Evolutionary conservation across 768 basidiomycete species (phyloP).

Genomic region (Lactarius pseudohatsudake): DNA sequence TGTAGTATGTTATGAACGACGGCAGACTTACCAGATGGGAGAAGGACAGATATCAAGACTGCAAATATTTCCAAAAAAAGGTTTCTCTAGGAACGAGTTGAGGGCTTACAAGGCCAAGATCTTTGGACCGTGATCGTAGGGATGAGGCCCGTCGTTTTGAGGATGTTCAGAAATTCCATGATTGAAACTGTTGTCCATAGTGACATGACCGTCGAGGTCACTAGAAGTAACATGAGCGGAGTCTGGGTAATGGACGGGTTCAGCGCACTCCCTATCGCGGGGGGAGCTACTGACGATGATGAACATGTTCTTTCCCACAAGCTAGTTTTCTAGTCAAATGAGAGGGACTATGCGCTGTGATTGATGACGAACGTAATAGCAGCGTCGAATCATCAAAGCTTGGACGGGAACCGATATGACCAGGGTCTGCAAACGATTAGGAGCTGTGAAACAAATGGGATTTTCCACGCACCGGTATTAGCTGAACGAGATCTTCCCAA

Average conservation of each 20-base stretch:
- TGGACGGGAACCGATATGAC: conserved; percentile 18
- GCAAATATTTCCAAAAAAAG: neutral
- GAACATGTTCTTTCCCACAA: conserved; percentile 11
- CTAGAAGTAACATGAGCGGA: conserved; percentile 8
- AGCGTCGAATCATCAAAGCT: conserved; percentile 18
- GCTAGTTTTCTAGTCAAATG: conserved; percentile 7
- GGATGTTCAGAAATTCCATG: too few species aligned
- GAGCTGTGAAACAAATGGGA: neutral
- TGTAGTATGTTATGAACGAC: neutral
- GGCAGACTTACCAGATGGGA: neutral
- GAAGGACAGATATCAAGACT: neutral
- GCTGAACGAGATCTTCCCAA: conserved; percentile 1
- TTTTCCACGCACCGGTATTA: conserved; percentile 4
- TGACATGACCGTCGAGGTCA: neutral
- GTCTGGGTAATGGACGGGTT: neutral
- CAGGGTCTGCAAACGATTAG: conserved; percentile 9
- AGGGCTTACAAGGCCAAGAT: conserved; percentile 12
- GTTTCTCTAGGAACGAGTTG: neutral
- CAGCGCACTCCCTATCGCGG: neutral
- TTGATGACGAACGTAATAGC: conserved; percentile 19
- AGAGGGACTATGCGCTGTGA: neutral
- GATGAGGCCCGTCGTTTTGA: neutral
- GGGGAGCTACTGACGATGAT: conserved; percentile 10
- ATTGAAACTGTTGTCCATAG: neutral
- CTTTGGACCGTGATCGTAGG: too few species aligned